phyloP scores from a whole-genome alignment of 805 yeast genomes.

The Wickerhamomyces canadensis region DNA sequence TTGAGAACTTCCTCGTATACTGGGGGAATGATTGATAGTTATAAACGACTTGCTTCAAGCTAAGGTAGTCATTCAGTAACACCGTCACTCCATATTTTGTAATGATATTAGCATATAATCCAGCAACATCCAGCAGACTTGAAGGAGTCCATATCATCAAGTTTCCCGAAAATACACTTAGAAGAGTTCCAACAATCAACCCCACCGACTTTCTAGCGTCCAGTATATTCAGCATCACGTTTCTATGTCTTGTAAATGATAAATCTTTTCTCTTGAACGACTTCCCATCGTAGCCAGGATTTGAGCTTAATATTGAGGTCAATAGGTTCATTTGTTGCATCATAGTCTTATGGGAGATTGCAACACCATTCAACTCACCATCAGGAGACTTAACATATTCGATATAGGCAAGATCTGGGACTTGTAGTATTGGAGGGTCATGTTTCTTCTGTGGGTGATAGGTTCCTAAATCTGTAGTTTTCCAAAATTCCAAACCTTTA shows the following conservation, averaged over 20 bases:
- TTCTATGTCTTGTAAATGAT: slow-evolving; percentile 40
- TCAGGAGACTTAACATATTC: slow-evolving; percentile 87
- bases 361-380: slow-evolving; percentile 91
- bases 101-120: slow-evolving; percentile 77
- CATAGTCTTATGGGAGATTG: slow-evolving; percentile 82
- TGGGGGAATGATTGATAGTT: slow-evolving; percentile 90
- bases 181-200: slow-evolving; percentile 70
- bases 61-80: slow-evolving; percentile 79
- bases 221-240: slow-evolving; percentile 56
- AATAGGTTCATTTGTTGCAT: slow-evolving; percentile 83
- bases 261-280: slow-evolving; percentile 49
- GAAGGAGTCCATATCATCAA: slow-evolving; percentile 75
- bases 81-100: slow-evolving; percentile 68
- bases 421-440: slow-evolving; percentile 60
- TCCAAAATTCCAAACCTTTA: slow-evolving; percentile 66
- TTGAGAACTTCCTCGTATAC: slow-evolving; percentile 73
- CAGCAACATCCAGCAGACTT: slow-evolving; percentile 68
- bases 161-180: slow-evolving; percentile 83
- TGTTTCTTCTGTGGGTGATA: slow-evolving; percentile 54
- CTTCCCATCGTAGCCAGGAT: slow-evolving; percentile 41
- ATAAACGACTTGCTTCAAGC: slow-evolving; percentile 83
- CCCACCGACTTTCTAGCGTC: slow-evolving; percentile 83
- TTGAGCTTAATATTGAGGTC: slow-evolving; percentile 60
- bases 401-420: slow-evolving; percentile 85
- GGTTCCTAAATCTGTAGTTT: slow-evolving; percentile 81